phyloP scores from a whole-genome alignment of 257 asterid genomes.

The Avicennia marina region DNA sequence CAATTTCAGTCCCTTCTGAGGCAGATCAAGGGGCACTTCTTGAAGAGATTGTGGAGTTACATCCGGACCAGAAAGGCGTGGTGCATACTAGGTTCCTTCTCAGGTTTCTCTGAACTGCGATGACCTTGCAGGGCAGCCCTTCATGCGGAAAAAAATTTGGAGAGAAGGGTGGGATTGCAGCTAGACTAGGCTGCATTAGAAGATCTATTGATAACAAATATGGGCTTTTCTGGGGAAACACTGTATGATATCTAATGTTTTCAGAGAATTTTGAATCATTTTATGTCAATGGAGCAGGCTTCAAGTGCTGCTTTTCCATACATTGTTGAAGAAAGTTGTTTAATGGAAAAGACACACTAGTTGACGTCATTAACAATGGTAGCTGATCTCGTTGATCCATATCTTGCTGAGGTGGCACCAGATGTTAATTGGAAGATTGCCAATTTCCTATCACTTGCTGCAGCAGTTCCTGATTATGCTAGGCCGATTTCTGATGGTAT shows the following conservation, averaged over 20 bases:
- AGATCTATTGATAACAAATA: conserved; percentile 68
- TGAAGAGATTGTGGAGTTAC: conserved; percentile 70
- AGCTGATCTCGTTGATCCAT: conserved; percentile 74
- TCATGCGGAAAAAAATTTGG: conserved; percentile 67
- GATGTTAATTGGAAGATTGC: conserved; percentile 71
- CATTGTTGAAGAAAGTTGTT: conserved; percentile 45
- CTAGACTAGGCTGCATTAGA: conserved; percentile 67
- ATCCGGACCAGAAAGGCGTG: conserved; percentile 61
- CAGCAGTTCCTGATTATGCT: conserved; percentile 83
- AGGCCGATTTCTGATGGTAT: conserved; percentile 74
- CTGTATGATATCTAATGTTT: conserved; percentile 78
- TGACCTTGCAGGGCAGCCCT: conserved; percentile 57
- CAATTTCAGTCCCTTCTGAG: conserved; percentile 68
- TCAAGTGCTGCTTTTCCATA: conserved; percentile 55
- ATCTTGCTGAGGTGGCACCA: conserved; percentile 84
- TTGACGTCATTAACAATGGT: conserved; percentile 68
- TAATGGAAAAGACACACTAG: conserved; percentile 32
- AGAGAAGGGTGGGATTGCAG: conserved; percentile 72
- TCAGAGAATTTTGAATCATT: conserved; percentile 89
- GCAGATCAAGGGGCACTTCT: conserved; percentile 72
- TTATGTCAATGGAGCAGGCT: conserved; percentile 54
- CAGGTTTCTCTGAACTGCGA: conserved; percentile 64
- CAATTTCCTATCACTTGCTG: conserved; percentile 72
- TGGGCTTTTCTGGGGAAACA: conserved; percentile 59
- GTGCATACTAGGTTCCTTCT: conserved; percentile 66